Conservation (phyloP, 2,329 filamentous ascomycete genomes). For the Microascus cirrosus region DNA sequence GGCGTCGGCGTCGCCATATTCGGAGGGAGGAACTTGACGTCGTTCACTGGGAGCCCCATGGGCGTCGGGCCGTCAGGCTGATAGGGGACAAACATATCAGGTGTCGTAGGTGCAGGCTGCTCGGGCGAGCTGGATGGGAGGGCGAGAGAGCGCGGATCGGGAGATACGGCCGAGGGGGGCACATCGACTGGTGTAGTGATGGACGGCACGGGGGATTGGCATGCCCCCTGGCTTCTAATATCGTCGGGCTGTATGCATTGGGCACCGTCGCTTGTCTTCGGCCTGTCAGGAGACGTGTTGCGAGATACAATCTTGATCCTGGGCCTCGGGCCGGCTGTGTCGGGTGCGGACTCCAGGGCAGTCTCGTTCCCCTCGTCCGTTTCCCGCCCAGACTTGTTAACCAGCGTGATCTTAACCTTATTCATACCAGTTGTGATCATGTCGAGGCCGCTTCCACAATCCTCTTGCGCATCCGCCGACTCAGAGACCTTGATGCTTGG, state of each 20-base stretch:
- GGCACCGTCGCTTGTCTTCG: neutral
- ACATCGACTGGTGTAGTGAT: slow-evolving; percentile 4
- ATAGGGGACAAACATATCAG: slow-evolving; percentile 40
- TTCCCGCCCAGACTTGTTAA: slow-evolving; percentile 47
- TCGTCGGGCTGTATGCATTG: neutral
- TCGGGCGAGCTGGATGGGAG: slow-evolving; percentile 16
- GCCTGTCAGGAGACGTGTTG: neutral
- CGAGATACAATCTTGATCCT: neutral
- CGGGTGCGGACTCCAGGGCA: neutral
- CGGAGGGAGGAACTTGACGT: slow-evolving; percentile 41
- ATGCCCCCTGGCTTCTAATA: neutral
- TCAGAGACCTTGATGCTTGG: slow-evolving; percentile 2
- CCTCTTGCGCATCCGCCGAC: slow-evolving; percentile 5
- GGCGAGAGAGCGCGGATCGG: slow-evolving; percentile 12
- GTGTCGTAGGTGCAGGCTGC: neutral
- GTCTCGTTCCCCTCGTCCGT: slow-evolving; percentile 16
- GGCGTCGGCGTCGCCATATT: slow-evolving; percentile 26
- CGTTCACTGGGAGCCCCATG: slow-evolving; percentile 20
- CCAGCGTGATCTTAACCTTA: slow-evolving; percentile 50
- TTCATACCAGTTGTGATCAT: slow-evolving; percentile 47
- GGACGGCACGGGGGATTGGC: neutral
- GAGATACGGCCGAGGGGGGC: slow-evolving; percentile 5
- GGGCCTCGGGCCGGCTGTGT: neutral
- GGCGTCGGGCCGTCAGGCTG: slow-evolving; percentile 42
- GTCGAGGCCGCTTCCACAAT: neutral